Conservation (phyloP, 2,329 filamentous ascomycete species). For the Fusarium brachygibbosum region DNA sequence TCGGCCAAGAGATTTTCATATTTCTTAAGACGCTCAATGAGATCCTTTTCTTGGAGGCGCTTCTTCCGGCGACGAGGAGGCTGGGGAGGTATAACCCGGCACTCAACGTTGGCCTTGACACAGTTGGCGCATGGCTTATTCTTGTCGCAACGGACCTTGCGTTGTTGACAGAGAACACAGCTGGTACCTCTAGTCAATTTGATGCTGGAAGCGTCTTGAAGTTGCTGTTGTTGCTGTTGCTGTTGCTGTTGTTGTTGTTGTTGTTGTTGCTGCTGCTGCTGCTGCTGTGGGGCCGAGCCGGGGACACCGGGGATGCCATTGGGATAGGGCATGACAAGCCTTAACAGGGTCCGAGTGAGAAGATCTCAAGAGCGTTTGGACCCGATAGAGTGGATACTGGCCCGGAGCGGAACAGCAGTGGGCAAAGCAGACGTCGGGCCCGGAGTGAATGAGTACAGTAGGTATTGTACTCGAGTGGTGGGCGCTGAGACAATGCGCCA, state of each 20-base stretch:
- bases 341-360: background rate
- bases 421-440: conserved; percentile 15
- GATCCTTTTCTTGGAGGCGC: conserved; percentile 76
- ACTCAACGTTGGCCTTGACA: conserved; percentile 72
- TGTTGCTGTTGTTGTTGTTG: conserved; percentile 41
- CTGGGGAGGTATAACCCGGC: conserved; percentile 69
- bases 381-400: conserved; percentile 29
- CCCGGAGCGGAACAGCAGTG: conserved; percentile 11
- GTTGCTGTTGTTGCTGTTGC: conserved; percentile 40
- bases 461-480: background rate
- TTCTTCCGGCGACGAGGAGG: conserved; percentile 71
- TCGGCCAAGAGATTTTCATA: conserved; percentile 77
- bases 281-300: conserved; percentile 42
- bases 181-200: conserved; percentile 72
- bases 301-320: conserved; percentile 38
- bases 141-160: conserved; percentile 81
- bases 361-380: conserved; percentile 1
- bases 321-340: conserved; percentile 42
- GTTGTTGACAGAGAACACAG: conserved; percentile 81
- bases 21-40: conserved; percentile 75
- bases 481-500: conserved; percentile 13
- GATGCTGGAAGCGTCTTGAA: conserved; percentile 59
- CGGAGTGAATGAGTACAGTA: conserved; percentile 1
- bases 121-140: conserved; percentile 79
- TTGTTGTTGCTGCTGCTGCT: conserved; percentile 40